Evolutionary conservation across 805 yeast species (phyloP), one percentile per base, ranked within the genome.

Genomic region (Pichia nanzhaoensis): DNA sequence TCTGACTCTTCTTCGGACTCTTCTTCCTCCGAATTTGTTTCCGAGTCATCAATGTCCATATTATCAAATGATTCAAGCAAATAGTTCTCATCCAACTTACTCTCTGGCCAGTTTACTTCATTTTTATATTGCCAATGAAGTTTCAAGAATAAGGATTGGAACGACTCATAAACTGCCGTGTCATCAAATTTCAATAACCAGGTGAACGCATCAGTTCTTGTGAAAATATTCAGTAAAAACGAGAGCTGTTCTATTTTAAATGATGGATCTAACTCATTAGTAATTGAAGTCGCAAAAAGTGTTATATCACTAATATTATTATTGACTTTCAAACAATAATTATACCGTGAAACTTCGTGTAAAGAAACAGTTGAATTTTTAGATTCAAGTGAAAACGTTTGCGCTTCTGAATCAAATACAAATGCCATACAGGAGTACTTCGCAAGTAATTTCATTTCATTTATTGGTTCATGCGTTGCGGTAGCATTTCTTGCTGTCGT

Each of bases 101-200:
- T 59, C 5, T 68, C 68, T 4, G 50, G 55, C 82, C 83, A 84
- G 40, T 68, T 65, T 18, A 58, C 52, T 50, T 69, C 66, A 56
- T 82, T 81, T 34, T 70, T 60, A 8, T 71, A 55, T 63, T 86
- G 87, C 82, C 86, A 85, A 40, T 78, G 61, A 2, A 80, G 68
- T 34, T 65, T 67, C 55, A 77, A 71, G 51, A 80, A 73, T 2
- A 51, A 58, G 2, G 58, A 57, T 61, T 84, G 86, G 58, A 86
- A 84, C 10, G 56, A 50, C 19, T 66, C 64, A 46, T 81, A 70
- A 0, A 58, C 59, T 1, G 65, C 64, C 9, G 63, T 56, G 34
- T 62, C 58, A 1, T 51, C 50, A 55, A 88, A 86, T 53, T 71
- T 76, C 33, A 85, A 54, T 52, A 85, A 68, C 74, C 83, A 84